Conservation (phyloP, 805 yeast species). For the Danielia oregonensis region DNA sequence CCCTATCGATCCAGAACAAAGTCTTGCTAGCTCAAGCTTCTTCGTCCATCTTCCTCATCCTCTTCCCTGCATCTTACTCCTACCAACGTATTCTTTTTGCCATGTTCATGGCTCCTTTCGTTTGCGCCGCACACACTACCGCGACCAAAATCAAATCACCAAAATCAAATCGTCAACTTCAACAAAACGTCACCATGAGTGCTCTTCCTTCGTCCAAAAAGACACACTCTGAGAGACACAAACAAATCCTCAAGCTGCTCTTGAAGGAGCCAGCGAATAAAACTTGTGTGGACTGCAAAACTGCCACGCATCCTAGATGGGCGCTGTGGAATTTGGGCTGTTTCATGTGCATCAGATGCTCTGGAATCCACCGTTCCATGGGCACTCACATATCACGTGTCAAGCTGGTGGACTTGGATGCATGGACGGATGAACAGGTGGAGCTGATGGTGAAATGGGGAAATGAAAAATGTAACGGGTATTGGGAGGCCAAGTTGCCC, state of each 20-base stretch:
- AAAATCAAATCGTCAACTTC: not conserved
- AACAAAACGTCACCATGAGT: constrained; percentile 9
- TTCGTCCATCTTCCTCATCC: too few relatives aligned
- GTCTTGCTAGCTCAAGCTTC: too few relatives aligned
- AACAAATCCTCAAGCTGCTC: constrained; percentile 68
- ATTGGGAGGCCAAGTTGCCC: constrained; percentile 83
- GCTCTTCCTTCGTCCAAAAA: constrained; percentile 43
- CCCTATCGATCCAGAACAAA: too few relatives aligned
- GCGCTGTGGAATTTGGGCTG: constrained; percentile 95
- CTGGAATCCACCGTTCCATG: constrained; percentile 92
- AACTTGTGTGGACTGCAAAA: constrained; percentile 88
- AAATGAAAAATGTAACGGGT: constrained; percentile 69
- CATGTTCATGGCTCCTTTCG: too few relatives aligned
- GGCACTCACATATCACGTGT: constrained; percentile 95
- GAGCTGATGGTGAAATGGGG: constrained; percentile 84
- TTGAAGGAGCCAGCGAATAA: constrained; percentile 75
- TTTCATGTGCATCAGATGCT: constrained; percentile 89
- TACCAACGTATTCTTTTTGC: too few relatives aligned
- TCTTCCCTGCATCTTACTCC: too few relatives aligned
- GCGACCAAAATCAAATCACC: too few relatives aligned
- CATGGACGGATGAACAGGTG: constrained; percentile 94
- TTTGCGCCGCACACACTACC: too few relatives aligned
- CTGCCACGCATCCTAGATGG: constrained; percentile 91
- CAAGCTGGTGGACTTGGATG: constrained; percentile 89
- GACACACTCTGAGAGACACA: constrained; percentile 52